Evolutionary conservation across 306 rosid genomes (phyloP), one percentile per base, ranked within the genome.

Genomic region (Oemleria cerasiformis): DNA sequence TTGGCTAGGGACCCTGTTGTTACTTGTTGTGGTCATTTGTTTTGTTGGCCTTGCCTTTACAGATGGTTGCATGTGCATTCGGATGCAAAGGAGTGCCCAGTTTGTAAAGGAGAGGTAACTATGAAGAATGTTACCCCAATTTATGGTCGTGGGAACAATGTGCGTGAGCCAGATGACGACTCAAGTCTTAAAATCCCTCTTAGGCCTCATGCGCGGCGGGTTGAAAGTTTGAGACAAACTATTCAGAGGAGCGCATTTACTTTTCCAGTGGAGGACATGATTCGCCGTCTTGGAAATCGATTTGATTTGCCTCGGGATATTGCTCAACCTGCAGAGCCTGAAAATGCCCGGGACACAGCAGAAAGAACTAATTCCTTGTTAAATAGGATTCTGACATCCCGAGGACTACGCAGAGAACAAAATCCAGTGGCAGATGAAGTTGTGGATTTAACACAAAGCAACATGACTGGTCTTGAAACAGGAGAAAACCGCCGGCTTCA

Each of bases 11-110:
- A 95, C 58, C 99, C 97, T 53, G 97, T 95, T 77, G 91, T 95
- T 60, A 95, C 99, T 73, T 88, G 96, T 74, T 95, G 99, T 55
- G 99, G 99, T 70, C 99, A 95, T 83, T 78, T 95, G 77, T 91
- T 89, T 80, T 95, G 97, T 75, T 95, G 97, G 99, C 76, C 97
- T 0, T 95, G 99, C 79, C 72, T 95, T 36, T 95, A 92, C 76
- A 83, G 93, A 21, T 91, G 97, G 97, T 60, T 95, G 72, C 88
- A 92, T 83, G 78, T 84, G 63, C 90, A 88, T 84, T 91, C 98
- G 0, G 97, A 89, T 38, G 96, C 97, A 20, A 86, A 80, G 83
- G 96, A 95, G 70, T 95, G 99, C 68, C 99, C 99, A 0, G 92
- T 95, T 58, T 95, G 99, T 73, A 95, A 95, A 84, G 99, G 97